Conservation (phyloP, 257 asterid species). For the Salvia rosmarinus region DNA sequence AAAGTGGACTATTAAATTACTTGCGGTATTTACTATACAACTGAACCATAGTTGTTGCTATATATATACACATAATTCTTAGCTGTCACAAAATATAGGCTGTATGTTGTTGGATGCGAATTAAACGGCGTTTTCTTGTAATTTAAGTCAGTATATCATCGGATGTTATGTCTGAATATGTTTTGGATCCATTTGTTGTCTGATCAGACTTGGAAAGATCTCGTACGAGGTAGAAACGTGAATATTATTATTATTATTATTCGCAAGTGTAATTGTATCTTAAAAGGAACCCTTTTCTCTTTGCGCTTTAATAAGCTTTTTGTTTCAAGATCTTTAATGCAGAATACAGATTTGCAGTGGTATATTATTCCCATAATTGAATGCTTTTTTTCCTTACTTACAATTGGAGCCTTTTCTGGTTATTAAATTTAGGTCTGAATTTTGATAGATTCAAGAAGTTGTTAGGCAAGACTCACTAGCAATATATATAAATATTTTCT, state of each 20-base stretch:
- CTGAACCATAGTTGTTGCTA: not conserved
- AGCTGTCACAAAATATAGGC: slow-evolving; percentile 13
- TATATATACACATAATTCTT: not conserved
- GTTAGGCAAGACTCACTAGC: slow-evolving; percentile 20
- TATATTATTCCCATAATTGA: slow-evolving; percentile 27
- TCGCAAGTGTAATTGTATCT: not conserved
- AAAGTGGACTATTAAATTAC: not conserved
- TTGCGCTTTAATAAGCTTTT: slow-evolving; percentile 18
- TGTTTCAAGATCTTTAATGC: slow-evolving; percentile 26
- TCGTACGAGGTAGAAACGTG: no score
- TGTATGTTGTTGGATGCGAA: not conserved
- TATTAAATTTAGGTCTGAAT: slow-evolving; percentile 10
- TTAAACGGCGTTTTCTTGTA: slow-evolving; percentile 14
- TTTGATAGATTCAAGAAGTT: slow-evolving; percentile 17
- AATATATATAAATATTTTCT: not conserved
- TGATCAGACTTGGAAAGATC: not conserved
- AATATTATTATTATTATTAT: no score
- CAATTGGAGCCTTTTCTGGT: slow-evolving; percentile 15
- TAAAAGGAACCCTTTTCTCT: not conserved
- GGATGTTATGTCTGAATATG: slow-evolving; percentile 14
- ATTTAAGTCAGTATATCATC: not conserved
- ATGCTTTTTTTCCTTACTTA: slow-evolving; percentile 16
- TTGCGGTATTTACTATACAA: slow-evolving; percentile 15
- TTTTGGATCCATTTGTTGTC: slow-evolving; percentile 15
- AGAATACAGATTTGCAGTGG: slow-evolving; percentile 27